Evolutionary conservation across 306 rosid species (phyloP).

Genomic region (Lathyrus sativus): DNA sequence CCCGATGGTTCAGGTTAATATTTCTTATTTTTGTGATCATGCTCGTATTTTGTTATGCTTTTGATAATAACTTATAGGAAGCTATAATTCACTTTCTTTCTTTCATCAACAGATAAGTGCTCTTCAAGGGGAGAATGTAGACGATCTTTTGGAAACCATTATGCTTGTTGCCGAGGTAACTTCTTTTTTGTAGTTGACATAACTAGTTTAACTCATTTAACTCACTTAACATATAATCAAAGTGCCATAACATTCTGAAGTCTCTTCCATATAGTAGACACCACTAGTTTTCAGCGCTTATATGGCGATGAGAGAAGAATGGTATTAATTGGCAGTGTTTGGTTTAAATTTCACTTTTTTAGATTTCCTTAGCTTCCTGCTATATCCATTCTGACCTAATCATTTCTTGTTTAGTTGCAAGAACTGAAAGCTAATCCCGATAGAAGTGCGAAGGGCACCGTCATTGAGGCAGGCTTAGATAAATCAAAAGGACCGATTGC

Average conservation of each 20-base stretch:
- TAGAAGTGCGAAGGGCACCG: constrained; percentile 88
- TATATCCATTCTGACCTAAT: constrained; percentile 41
- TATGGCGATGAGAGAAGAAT: constrained; percentile 11
- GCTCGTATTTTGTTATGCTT: constrained; percentile 33
- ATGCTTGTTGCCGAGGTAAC: constrained; percentile 97
- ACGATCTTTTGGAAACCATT: constrained; percentile 89
- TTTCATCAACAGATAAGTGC: constrained; percentile 78
- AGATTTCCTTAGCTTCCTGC: constrained; percentile 30
- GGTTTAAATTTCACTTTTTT: constrained; percentile 20
- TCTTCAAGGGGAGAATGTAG: constrained; percentile 81
- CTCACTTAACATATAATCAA: too few relatives aligned
- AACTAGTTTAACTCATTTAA: constrained; percentile 22
- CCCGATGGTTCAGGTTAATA: constrained; percentile 93
- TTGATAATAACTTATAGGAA: constrained; percentile 20
- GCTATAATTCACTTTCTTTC: constrained; percentile 34
- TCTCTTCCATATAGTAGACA: neutral
- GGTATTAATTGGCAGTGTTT: constrained; percentile 19
- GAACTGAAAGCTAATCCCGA: constrained; percentile 97
- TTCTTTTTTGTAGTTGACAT: constrained; percentile 28
- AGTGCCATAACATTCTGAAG: too few relatives aligned
- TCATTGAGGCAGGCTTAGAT: constrained; percentile 93
- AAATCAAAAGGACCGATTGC: constrained; percentile 93
- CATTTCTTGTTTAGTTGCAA: constrained; percentile 72
- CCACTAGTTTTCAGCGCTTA: constrained; percentile 29
- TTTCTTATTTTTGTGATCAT: constrained; percentile 32